Percentiles rank a stretch among this genome's conserved stretches.
phyloP scores from a whole-genome alignment of 805 yeast species.

The Nakazawaea pomicola region DNA sequence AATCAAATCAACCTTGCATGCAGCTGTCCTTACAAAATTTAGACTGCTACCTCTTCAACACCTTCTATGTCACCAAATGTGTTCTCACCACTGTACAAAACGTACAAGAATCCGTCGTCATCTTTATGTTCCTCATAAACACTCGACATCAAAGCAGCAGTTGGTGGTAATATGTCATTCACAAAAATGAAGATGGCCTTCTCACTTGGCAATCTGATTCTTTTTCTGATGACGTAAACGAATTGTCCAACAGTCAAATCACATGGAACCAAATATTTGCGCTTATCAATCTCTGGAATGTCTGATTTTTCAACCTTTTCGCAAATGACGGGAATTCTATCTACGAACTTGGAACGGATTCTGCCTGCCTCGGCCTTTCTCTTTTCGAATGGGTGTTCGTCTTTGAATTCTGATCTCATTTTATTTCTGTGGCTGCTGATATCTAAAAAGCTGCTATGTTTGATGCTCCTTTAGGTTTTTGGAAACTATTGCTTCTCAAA shows the following conservation, averaged over 20 bases:
- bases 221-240: constrained; percentile 94
- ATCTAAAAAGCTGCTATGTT: too few relatives aligned
- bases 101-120: constrained; percentile 95
- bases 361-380: constrained; percentile 94
- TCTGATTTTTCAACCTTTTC: constrained; percentile 97
- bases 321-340: constrained; percentile 94
- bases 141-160: constrained; percentile 93
- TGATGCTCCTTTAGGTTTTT: too few relatives aligned
- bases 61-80: constrained; percentile 67
- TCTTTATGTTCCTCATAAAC: constrained; percentile 96
- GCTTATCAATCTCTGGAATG: constrained; percentile 93
- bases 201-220: constrained; percentile 93
- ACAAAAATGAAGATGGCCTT: constrained; percentile 97
- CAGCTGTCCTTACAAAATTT: not conserved
- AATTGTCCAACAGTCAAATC: constrained; percentile 97
- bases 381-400: constrained; percentile 93
- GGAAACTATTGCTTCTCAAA: too few relatives aligned
- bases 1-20: too few relatives aligned
- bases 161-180: constrained; percentile 95
- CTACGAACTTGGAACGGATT: constrained; percentile 81
- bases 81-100: constrained; percentile 95
- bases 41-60: constrained; percentile 20
- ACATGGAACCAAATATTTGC: constrained; percentile 93
- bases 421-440: constrained; percentile 9
- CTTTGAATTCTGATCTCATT: constrained; percentile 92